Evolutionary conservation across 306 rosid species (phyloP), one percentile per base, ranked within the genome.

Genomic region (Malus sieversii): DNA sequence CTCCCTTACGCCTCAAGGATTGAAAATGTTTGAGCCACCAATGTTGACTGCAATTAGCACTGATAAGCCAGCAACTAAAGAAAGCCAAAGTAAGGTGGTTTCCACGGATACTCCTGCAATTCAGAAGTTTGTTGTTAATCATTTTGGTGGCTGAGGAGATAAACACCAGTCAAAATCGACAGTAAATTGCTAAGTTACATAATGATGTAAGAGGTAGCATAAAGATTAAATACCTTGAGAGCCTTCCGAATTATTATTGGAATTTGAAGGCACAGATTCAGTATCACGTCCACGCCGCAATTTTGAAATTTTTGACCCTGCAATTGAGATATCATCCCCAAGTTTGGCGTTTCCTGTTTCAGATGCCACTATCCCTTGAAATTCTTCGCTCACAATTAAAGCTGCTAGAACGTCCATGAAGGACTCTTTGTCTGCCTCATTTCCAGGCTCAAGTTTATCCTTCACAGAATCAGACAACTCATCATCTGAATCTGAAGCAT

Each of bases 391-490:
- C 66, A 92, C 97, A 71, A 96, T 90, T 70, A 96, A 82, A 70
- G 99, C 99, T 10, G 98, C 99, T 70, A 96, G 87, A 82, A 90
- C 92, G 70, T 96, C 93, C 98, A 96, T 96, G 80, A 96, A 96
- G 48, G 99, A 83, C 68, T 96, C 99, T 69, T 83, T 87, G 40
- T 84, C 90, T 46, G 88, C 38, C 75, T 59, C 87, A 71, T 79
- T 84, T 20, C 59, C 73, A 60, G 85, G 46, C 62, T 72, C 84
- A 71, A 66, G 76, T 73, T 67, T 75, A 57, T 68, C 79, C 83
- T 80, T 84, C 66, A 89, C 93, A 67, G 87, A 84, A 84, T 90
- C 98, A 66, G 90, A 86, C 79, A 89, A 74, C 77, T 90, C 98
- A 27, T 96, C 99, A 69, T 95, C 99, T 45, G 95, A 92, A 68